Evolutionary conservation across 148 eudicot species (phyloP).

Genomic region (Arctostaphylos glauca): DNA sequence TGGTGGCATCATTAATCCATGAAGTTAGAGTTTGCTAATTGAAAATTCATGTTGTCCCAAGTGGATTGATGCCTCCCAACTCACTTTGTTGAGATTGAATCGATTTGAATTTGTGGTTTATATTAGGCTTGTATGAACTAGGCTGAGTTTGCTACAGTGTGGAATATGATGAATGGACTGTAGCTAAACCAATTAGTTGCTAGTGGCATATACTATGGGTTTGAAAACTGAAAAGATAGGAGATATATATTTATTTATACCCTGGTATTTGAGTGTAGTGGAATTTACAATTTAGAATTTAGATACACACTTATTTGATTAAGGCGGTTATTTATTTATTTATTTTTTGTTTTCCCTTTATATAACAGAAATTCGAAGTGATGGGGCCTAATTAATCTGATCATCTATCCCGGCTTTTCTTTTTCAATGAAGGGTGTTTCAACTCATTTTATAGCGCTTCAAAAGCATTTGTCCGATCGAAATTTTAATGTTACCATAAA

Average conservation of each 20-base stretch:
- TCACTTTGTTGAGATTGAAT: background rate
- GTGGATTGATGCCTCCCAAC: background rate
- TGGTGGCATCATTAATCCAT: background rate
- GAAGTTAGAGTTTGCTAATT: background rate
- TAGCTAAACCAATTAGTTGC: background rate
- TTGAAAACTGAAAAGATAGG: background rate
- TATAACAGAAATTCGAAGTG: background rate
- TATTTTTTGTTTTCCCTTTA: background rate
- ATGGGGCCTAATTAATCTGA: background rate
- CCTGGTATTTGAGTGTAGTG: background rate
- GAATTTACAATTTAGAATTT: background rate
- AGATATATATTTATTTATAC: background rate
- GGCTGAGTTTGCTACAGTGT: background rate
- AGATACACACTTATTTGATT: background rate
- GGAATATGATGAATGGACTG: background rate
- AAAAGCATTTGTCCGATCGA: background rate
- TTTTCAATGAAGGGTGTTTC: background rate
- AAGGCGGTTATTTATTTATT: background rate
- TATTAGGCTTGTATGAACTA: background rate
- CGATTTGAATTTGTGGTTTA: background rate
- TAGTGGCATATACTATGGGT: background rate
- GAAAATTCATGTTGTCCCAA: background rate
- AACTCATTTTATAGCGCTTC: background rate
- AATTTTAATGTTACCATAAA: background rate
- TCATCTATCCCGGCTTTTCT: background rate